Evolutionary conservation across 2,329 filamentous ascomycete species (phyloP), one percentile per base, ranked within the genome.

Genomic region (Cladophialophora psammophila): DNA sequence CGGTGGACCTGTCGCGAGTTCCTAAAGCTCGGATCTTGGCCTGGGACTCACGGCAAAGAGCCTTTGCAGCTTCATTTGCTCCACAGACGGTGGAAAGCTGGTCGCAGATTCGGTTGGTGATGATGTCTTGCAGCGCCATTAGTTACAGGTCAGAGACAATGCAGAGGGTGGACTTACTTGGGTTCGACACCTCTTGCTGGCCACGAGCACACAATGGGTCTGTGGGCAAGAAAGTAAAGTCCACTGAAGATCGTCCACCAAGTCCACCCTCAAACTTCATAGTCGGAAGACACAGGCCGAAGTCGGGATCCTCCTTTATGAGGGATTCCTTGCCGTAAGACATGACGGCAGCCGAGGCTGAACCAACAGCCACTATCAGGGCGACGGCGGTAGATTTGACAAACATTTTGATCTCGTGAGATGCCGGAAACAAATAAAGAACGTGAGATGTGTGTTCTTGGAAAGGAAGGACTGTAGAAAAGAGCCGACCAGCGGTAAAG

Each of bases 21-120:
- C 79, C 79, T 32, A 78, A 72, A 42, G 82, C 82, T 72, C 79
- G 67, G 57, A 89, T 84, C 76, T 82, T 74, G 0, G 84, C 80
- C 78, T 88, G 80, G 2, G 87, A 88, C 31, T 78, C 77, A 58
- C 76, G 72, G 77, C 86, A 89, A 5, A 83, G 81, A 12, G 82
- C 75, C 71, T 85, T 82, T 62, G 88, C 89, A 3, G 86, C 87
- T 32, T 80, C 82, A 74, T 88, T 88, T 61, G 88, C 88, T 45
- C 81, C 80, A 79, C 89, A 91, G 42, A 88, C 87, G 78, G 90
- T 91, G 75, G 78, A 84, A 66, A 91, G 83, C 80, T 90, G 87
- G 78, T 91, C 88, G 78, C 87, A 88, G 76, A 91, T 87, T 68
- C 88, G 85, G 83, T 90, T 90, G 76, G 88, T 90, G 81, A 91